These are phyloP conservation scores for Schizophyllum commune DNA, from an alignment of 1,284 basidiomycete genomes.

Conservation along the genomic window DNA sequence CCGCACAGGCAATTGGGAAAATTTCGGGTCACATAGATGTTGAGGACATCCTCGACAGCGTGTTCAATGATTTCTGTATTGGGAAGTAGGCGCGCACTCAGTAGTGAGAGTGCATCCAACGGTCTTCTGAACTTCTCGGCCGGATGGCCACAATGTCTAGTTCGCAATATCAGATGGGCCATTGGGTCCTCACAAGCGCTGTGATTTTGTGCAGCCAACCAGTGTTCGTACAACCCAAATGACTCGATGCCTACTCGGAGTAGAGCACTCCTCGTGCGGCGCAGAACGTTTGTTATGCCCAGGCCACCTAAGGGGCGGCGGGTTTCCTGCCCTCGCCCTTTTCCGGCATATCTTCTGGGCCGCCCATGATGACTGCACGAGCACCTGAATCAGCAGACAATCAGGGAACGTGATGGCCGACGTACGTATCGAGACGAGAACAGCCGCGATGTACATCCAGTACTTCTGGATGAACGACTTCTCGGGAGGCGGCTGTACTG, in stretches of 20 bases:
- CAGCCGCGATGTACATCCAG: constrained; percentile 72
- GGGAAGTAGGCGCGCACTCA: constrained; percentile 47
- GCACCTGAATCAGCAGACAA: too few species aligned
- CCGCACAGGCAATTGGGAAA: constrained; percentile 72
- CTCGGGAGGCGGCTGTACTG: constrained; percentile 53
- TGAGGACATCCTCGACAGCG: constrained; percentile 74
- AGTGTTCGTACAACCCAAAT: too few species aligned
- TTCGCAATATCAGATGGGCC: too few species aligned
- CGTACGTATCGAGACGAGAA: constrained; percentile 51
- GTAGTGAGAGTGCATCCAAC: neutral
- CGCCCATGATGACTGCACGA: neutral
- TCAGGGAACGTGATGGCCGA: too few species aligned
- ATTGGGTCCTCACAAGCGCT: too few species aligned
- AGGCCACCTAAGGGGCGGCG: too few species aligned
- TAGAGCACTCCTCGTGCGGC: too few species aligned
- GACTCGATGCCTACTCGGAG: too few species aligned
- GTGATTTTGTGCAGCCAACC: too few species aligned
- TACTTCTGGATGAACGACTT: constrained; percentile 84
- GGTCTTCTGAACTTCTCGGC: too few species aligned
- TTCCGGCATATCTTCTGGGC: neutral
- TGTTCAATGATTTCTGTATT: constrained; percentile 83
- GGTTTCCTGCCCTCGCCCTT: neutral
- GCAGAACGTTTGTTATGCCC: too few species aligned
- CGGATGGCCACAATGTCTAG: too few species aligned
- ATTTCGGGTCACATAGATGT: constrained; percentile 68